These are phyloP conservation scores for Rhodomyrtus tomentosa DNA, from an alignment of 345 rosid species.

Conservation along the genomic window DNA sequence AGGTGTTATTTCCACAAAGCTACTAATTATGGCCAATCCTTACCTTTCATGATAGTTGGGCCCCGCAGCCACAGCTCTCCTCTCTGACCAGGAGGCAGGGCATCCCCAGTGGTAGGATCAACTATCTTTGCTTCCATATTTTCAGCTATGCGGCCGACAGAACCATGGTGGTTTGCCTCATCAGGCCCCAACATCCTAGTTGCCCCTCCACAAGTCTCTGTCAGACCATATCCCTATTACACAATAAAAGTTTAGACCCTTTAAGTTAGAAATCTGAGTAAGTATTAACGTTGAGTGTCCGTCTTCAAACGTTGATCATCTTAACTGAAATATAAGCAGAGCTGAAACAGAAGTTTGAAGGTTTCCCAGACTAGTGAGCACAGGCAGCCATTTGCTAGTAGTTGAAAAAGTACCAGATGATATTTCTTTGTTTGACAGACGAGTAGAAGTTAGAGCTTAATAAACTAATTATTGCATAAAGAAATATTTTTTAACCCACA, in stretches of 20 bases:
- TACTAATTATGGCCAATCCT: background rate
- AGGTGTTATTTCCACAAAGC: background rate
- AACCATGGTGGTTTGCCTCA: constrained; percentile 38
- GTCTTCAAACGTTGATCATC: too few relatives aligned
- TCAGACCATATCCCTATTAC: constrained; percentile 86
- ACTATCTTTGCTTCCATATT: constrained; percentile 73
- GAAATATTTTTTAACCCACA: background rate
- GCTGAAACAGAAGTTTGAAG: background rate
- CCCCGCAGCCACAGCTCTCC: constrained; percentile 93
- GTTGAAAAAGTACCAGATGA: background rate
- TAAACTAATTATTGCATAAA: background rate
- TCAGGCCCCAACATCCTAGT: constrained; percentile 36
- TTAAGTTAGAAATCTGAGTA: background rate
- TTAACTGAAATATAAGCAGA: background rate
- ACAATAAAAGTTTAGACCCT: background rate
- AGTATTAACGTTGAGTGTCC: background rate
- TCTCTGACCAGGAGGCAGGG: constrained; percentile 57
- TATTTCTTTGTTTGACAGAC: background rate
- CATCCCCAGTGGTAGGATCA: constrained; percentile 62
- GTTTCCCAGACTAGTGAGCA: background rate
- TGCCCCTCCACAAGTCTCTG: constrained; percentile 65
- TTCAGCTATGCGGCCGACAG: constrained; percentile 63
- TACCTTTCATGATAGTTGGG: constrained; percentile 75
- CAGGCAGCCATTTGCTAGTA: background rate
- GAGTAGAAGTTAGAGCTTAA: background rate